Evolutionary conservation across 495 filamentous ascomycete genomes (phyloP), one percentile per base, ranked within the genome.

Genomic region (Glarea lozoyensis): DNA sequence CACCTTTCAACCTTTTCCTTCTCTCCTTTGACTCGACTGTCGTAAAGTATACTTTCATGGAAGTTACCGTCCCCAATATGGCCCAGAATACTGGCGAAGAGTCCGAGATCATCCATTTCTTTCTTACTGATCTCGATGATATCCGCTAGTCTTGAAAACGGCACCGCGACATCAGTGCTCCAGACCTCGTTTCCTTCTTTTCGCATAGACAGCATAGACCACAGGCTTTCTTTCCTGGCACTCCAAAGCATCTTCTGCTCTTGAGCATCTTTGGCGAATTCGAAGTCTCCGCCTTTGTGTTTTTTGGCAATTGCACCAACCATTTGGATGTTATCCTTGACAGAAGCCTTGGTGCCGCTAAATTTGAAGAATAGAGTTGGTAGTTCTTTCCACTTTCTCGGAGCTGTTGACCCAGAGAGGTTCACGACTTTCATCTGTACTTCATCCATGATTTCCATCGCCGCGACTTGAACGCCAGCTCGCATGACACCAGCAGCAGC

Each of bases 1-100:
- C 85, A 85, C 25, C 67, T 72, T 56, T 92, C 81, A 2, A 94
- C 85, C 32, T 79, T 79, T 11, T 69, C 76, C 23, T 69, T 65
- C 61, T 95, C 84, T 2, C 62, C 75, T 10, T 74, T 73, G 44
- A 86, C 68, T 13, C 64, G 68, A 21, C 72, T 66, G 54, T 90
- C 77, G 55, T 92, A 95, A 59, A 95, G 77, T 54, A 95, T 88
- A 58, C 79, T 84, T 53, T 86, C 78, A 57, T 95, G 88, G 61
- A 94, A 94, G 60, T 96, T 96, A 6, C 88, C 88, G 59, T 94
- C 85, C 3, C 86, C 86, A 44, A 93, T 79, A 49, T 93, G 86
- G 10, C 68, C 66, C 0, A 96, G 69, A 18, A 90, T 87, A 58
- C 78, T 85, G 15, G 86, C 87, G 55, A 94, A 90, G 9, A 94